phyloP scores from a whole-genome alignment of 257 asterid species.

The Euphrasia confusa region DNA sequence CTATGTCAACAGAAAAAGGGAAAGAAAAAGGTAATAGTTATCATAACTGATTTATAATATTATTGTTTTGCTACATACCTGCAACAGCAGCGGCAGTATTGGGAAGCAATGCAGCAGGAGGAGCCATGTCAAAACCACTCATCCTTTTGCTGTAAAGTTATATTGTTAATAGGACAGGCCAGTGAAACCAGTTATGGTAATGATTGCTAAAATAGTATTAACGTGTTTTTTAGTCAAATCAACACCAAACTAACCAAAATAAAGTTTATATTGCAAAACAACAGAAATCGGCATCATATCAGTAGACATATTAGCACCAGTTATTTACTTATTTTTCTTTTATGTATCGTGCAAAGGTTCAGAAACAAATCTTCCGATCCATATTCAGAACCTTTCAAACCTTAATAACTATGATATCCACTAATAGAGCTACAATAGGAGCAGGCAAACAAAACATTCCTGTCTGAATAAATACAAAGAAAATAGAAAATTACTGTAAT shows the following conservation, averaged over 20 bases:
- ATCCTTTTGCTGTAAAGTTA: constrained; percentile 74
- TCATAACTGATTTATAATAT: constrained; percentile 20
- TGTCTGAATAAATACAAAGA: neutral
- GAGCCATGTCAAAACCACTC: constrained; percentile 99
- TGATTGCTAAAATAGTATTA: constrained; percentile 10
- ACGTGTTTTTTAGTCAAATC: neutral
- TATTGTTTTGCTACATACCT: constrained; percentile 46
- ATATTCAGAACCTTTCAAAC: too few relatives aligned
- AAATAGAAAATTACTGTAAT: constrained; percentile 7
- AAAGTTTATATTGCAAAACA: constrained; percentile 1
- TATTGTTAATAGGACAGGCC: constrained; percentile 28
- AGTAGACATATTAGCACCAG: too few relatives aligned
- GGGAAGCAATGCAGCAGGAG: constrained; percentile 69
- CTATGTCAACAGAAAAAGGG: constrained; percentile 52
- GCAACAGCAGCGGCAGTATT: constrained; percentile 43
- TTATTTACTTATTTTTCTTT: too few relatives aligned
- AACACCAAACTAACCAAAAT: constrained; percentile 15
- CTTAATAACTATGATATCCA: neutral
- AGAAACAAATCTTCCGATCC: too few relatives aligned
- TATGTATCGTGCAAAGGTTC: too few relatives aligned
- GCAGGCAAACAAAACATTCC: neutral
- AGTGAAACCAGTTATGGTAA: constrained; percentile 25
- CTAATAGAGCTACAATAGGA: neutral
- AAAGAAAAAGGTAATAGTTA: constrained; percentile 34
- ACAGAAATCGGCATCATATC: neutral